Base-by-base conservation (phyloP, 805 yeast genomes). In the Candida ascalaphidarum region DNA sequence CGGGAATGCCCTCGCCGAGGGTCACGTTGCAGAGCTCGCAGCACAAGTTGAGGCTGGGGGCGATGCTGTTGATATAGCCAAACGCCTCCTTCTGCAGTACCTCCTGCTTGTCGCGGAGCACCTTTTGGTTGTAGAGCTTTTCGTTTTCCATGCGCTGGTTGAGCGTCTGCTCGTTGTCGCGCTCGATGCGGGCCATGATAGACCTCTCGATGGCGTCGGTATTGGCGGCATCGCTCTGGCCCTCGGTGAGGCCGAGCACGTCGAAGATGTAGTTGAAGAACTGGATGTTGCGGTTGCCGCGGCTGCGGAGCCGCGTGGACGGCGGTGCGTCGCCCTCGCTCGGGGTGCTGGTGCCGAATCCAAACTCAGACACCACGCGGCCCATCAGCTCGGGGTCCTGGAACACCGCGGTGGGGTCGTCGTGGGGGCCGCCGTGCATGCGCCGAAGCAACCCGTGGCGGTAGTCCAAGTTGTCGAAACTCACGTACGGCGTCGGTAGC, bases 1-100 rank as follows among this genome's bases (percentile, higher is more conserved):
- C 57, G 0, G 85, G 81, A 4, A 81, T 70, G 0, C 95, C 95
- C 26, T 64, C 71, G 3, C 92, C 92, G n/a, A 85, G 54, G 3
- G 60, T 67, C 0, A 72, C 68, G 1, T 85, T 88, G 56, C 96
- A 85, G 16, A 80, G 52, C 18, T 70, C 70, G 55, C 96, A 62
- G 12, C 56, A 44, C 14, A 52, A 25, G 19, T 38, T 30, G 2
- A 25, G 28, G 10, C 34, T 37, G 1, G 41, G 34, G 4, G 40
- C 23, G 11, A 62, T 55, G 27, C 47, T 40, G 23, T 50, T 55
- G 15, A 61, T 50, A 39, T 59, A 60, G 1, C 56, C 58, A 4
- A 30, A 19, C 4, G 31, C 28, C 26, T 48, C 58, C 3, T 32
- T 32, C 31, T 39, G 35, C 2, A 55, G 46, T 8, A 42, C 34